These are phyloP conservation scores for Penicillium egyptiacum DNA, from an alignment of 495 filamentous ascomycete genomes.

Conservation along the genomic window DNA sequence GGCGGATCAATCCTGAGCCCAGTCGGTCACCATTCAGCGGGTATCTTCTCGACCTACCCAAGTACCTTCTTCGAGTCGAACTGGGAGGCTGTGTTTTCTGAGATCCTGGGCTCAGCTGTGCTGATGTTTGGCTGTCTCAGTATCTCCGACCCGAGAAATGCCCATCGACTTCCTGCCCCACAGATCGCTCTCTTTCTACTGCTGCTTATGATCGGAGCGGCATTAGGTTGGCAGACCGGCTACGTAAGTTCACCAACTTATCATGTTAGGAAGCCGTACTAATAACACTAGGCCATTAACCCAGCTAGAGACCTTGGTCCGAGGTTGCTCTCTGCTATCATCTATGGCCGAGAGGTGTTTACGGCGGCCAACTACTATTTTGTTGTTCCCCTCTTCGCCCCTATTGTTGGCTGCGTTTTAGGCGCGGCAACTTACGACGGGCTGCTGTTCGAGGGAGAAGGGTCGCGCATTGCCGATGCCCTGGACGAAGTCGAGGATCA, in stretches of 20 bases:
- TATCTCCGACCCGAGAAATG: constrained; percentile 32
- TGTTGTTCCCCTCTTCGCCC: constrained; percentile 36
- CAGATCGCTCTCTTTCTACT: constrained; percentile 36
- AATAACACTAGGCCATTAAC: constrained; percentile 32
- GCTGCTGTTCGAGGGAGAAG: constrained; percentile 34
- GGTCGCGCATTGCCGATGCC: constrained; percentile 34
- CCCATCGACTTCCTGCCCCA: constrained; percentile 28
- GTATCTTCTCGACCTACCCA: constrained; percentile 39
- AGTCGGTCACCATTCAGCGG: constrained; percentile 35
- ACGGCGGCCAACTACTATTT: constrained; percentile 36
- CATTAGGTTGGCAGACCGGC: constrained; percentile 40
- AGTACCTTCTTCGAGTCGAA: constrained; percentile 29
- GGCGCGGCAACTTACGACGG: constrained; percentile 34
- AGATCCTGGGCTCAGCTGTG: constrained; percentile 34
- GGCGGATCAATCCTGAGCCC: constrained; percentile 39
- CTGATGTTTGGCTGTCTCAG: constrained; percentile 36
- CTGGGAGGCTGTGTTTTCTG: constrained; percentile 38
- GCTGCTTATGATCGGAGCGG: constrained; percentile 34
- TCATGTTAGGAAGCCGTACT: not conserved
- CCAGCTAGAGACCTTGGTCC: constrained; percentile 39
- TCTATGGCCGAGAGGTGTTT: constrained; percentile 38
- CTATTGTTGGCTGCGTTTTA: constrained; percentile 33
- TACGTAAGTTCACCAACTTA: constrained; percentile 28
- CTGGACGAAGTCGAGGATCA: constrained; percentile 31
- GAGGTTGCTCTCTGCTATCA: constrained; percentile 35